These are phyloP conservation scores for Wallacemonas sp. DNA, from an alignment of 208 protist genomes.

Conservation along the genomic window DNA sequence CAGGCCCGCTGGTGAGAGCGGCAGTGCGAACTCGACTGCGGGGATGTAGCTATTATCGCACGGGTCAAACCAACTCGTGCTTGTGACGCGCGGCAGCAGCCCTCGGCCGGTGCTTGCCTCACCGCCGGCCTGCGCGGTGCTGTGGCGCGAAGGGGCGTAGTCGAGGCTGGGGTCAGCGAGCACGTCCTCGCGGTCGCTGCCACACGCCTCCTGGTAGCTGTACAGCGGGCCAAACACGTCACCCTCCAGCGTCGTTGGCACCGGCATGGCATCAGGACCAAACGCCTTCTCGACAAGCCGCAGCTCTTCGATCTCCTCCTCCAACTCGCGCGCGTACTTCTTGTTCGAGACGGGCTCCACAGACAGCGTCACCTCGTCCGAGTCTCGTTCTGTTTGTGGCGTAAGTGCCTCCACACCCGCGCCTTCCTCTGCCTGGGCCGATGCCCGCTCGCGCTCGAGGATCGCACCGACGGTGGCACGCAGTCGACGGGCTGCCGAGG, in stretches of 20 bases:
- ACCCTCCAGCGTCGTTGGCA: slow-evolving; percentile 21
- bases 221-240: slow-evolving; percentile 58
- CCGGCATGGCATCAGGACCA: slow-evolving; percentile 25
- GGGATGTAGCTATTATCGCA: slow-evolving; percentile 7
- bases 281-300: slow-evolving; percentile 30
- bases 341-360: slow-evolving; percentile 8
- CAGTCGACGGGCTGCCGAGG: slow-evolving; percentile 21
- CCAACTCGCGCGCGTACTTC: slow-evolving; percentile 19
- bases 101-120: neutral
- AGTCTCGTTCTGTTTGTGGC: too few relatives aligned
- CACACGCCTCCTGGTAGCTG: slow-evolving; percentile 45
- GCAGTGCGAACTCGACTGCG: neutral
- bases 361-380: neutral
- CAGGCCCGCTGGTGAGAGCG: neutral
- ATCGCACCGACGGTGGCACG: slow-evolving; percentile 18
- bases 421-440: too few relatives aligned
- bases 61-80: slow-evolving; percentile 2
- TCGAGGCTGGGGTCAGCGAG: neutral
- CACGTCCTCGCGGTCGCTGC: slow-evolving; percentile 59
- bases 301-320: slow-evolving; percentile 41
- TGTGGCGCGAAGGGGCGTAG: neutral
- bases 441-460: neutral
- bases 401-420: too few relatives aligned
- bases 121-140: neutral
- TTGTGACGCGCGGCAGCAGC: neutral